Conservation (phyloP, 306 rosid genomes). For the Vigna unguiculata region DNA sequence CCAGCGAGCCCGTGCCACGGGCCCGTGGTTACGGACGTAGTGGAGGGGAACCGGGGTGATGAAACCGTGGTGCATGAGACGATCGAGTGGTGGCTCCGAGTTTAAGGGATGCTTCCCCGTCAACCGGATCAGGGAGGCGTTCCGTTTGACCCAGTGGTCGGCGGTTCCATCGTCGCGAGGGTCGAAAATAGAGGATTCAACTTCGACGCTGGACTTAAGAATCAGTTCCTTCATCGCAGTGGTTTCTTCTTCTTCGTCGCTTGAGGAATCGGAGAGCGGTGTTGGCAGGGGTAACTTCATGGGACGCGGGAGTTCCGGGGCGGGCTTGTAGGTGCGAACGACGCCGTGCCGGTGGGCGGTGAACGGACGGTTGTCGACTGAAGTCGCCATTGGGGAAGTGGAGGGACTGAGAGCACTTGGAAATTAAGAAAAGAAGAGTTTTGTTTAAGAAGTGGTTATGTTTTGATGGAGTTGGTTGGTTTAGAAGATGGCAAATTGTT, state of each 20-base stretch:
- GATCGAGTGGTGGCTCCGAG: constrained; percentile 68
- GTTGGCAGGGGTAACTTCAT: neutral
- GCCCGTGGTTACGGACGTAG: constrained; percentile 84
- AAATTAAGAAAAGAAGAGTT: neutral
- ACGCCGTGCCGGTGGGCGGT: neutral
- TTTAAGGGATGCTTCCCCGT: constrained; percentile 89
- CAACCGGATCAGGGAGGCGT: constrained; percentile 69
- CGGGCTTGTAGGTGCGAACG: neutral
- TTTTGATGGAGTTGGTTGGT: neutral
- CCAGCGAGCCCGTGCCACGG: constrained; percentile 68
- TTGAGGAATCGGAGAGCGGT: constrained; percentile 32
- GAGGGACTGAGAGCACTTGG: neutral
- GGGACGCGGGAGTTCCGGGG: neutral
- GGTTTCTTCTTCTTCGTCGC: constrained; percentile 54
- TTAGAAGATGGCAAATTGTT: neutral
- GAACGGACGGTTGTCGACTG: constrained; percentile 62
- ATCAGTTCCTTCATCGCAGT: constrained; percentile 39
- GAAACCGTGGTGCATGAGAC: constrained; percentile 83
- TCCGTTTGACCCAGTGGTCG: constrained; percentile 74
- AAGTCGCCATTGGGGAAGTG: constrained; percentile 62
- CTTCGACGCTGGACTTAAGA: constrained; percentile 46
- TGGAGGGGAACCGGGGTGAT: constrained; percentile 84
- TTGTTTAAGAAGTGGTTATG: neutral
- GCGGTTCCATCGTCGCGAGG: constrained; percentile 72
- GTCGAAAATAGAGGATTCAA: constrained; percentile 67